Conservation (phyloP, 2,329 filamentous ascomycete species). For the Penicillium sp. region DNA sequence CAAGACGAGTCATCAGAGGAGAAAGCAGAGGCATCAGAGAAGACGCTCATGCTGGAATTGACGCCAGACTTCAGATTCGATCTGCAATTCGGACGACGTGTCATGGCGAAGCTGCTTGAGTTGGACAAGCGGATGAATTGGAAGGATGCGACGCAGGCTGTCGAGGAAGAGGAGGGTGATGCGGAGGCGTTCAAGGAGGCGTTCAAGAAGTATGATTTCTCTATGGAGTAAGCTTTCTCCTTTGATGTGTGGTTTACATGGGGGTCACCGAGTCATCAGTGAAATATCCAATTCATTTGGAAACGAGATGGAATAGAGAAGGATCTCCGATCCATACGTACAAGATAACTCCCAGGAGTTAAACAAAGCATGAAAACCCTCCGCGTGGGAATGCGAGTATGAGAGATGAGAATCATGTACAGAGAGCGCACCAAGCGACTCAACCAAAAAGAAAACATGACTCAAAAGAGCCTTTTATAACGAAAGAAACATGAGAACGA, state of each 20-base stretch:
- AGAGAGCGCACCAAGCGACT: not conserved
- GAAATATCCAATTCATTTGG: too few species aligned
- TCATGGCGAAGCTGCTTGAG: constrained; percentile 81
- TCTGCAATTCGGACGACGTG: constrained; percentile 82
- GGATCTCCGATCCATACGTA: too few species aligned
- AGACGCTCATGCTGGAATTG: constrained; percentile 72
- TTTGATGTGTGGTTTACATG: not conserved
- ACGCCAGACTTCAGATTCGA: constrained; percentile 75
- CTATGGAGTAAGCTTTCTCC: constrained; percentile 35
- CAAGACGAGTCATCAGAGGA: not conserved
- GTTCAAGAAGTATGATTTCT: constrained; percentile 87
- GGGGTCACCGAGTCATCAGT: too few species aligned
- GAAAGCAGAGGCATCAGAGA: constrained; percentile 53
- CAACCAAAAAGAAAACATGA: not conserved
- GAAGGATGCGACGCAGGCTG: constrained; percentile 76
- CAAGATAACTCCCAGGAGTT: not conserved
- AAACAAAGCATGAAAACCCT: not conserved
- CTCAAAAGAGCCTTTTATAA: constrained; percentile 1
- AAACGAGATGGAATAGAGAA: too few species aligned
- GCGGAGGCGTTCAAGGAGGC: constrained; percentile 74
- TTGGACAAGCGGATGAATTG: constrained; percentile 78
- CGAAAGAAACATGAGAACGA: constrained; percentile 1
- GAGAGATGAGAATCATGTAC: not conserved
- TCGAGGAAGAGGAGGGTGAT: constrained; percentile 75
- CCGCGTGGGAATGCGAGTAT: not conserved